Conservation (phyloP, 1,284 basidiomycete species). For the Sporisorium exsertum region DNA sequence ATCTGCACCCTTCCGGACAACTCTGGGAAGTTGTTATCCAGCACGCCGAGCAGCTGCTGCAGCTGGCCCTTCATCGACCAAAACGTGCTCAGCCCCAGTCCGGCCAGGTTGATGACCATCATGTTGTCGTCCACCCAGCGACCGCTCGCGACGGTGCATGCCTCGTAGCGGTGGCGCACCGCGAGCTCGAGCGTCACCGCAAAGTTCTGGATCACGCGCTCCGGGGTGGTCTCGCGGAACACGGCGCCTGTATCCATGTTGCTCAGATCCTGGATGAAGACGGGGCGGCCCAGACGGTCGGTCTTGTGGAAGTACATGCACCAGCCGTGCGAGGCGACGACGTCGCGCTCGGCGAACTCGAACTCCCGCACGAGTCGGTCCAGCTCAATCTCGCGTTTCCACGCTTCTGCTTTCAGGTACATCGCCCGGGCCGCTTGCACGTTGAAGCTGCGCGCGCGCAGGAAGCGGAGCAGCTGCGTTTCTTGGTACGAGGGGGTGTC, state of each 20-base stretch:
- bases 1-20: constrained; percentile 65
- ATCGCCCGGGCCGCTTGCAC: constrained; percentile 53
- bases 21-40: constrained; percentile 68
- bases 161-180: constrained; percentile 58
- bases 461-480: constrained; percentile 60
- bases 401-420: constrained; percentile 61
- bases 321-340: constrained; percentile 62
- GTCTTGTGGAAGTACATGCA: constrained; percentile 68
- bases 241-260: constrained; percentile 55
- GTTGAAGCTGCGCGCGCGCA: constrained; percentile 63
- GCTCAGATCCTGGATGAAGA: constrained; percentile 66
- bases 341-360: constrained; percentile 57
- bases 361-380: constrained; percentile 53
- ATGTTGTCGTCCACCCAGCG: constrained; percentile 65
- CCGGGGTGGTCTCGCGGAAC: constrained; percentile 57
- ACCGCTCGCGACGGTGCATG: constrained; percentile 46
- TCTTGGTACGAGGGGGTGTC: constrained; percentile 45
- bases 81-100: constrained; percentile 61
- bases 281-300: constrained; percentile 62
- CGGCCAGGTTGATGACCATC: constrained; percentile 66
- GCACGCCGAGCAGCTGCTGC: constrained; percentile 57
- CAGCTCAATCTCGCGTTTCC: constrained; percentile 59
- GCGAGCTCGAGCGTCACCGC: constrained; percentile 65
- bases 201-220: constrained; percentile 64
- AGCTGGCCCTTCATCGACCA: constrained; percentile 65